These are phyloP conservation scores for Tricholomella constricta DNA, from an alignment of 768 basidiomycete species.

Conservation along the genomic window DNA sequence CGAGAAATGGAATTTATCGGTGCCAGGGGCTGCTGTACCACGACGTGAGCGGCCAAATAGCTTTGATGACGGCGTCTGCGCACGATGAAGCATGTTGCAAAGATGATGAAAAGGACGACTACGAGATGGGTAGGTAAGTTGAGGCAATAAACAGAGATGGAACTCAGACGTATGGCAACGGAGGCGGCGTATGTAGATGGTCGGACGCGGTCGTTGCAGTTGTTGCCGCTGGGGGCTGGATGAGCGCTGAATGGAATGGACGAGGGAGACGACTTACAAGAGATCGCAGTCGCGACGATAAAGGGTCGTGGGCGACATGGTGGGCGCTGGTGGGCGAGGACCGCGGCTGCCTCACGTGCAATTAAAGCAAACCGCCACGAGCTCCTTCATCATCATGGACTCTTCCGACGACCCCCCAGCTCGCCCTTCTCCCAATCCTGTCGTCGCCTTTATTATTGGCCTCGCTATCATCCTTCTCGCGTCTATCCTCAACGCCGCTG, in stretches of 20 bases:
- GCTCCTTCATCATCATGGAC: conserved; percentile 8
- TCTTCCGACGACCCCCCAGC: conserved; percentile 4
- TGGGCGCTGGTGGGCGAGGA: not conserved
- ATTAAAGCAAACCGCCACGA: not conserved
- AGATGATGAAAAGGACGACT: conserved; percentile 5
- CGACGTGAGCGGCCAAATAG: not conserved
- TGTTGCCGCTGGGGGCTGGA: not conserved
- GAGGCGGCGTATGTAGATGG: conserved; percentile 13
- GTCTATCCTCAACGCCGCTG: conserved; percentile 86
- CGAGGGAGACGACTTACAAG: not conserved
- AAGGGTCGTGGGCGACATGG: not conserved
- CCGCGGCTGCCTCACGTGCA: not conserved
- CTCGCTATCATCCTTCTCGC: conserved; percentile 83
- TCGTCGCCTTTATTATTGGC: conserved; percentile 78
- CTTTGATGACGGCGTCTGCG: conserved; percentile 6
- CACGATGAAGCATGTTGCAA: conserved; percentile 1
- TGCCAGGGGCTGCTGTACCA: not conserved
- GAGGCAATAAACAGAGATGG: not conserved
- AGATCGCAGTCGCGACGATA: conserved; percentile 5
- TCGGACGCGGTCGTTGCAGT: conserved; percentile 5
- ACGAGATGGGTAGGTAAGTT: not conserved
- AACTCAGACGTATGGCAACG: conserved; percentile 7
- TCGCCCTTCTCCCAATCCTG: conserved; percentile 6
- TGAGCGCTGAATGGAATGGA: not conserved
- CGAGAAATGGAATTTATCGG: not conserved